phyloP scores from a whole-genome alignment of 306 rosid species.

The Cucurbita argyrosperma region DNA sequence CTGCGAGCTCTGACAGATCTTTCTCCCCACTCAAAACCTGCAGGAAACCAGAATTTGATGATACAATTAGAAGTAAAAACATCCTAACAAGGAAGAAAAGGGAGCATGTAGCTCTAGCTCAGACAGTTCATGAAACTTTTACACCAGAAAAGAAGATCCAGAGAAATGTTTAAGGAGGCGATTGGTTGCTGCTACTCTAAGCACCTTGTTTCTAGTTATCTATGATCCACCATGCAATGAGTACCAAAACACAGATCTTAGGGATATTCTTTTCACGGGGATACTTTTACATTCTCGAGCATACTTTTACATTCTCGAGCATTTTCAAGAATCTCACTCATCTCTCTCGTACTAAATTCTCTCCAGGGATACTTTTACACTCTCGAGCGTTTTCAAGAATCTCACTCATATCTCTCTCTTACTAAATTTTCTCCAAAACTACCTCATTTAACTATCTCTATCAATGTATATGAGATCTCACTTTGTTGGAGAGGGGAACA shows the following conservation, averaged over 20 bases:
- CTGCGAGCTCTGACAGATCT: slow-evolving; percentile 52
- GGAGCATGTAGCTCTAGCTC: background rate
- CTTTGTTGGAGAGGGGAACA: too few relatives aligned
- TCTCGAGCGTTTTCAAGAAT: background rate
- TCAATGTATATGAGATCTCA: background rate
- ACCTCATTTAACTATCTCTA: background rate
- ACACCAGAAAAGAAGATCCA: background rate
- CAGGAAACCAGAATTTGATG: slow-evolving; percentile 7
- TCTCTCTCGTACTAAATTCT: background rate
- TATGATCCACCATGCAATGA: background rate
- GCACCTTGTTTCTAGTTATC: background rate
- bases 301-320: background rate
- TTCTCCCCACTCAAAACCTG: slow-evolving; percentile 65
- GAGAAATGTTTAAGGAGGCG: background rate
- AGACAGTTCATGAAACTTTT: background rate
- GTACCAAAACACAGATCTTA: background rate
- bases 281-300: background rate
- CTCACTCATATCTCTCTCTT: too few relatives aligned
- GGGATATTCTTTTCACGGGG: background rate
- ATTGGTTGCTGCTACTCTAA: background rate
- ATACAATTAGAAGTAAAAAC: background rate
- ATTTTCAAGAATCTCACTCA: background rate
- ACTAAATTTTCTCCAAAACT: background rate
- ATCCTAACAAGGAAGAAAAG: background rate
- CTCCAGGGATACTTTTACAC: background rate